A percentile compares a stretch with the other conserved stretches of the same genome.
These are phyloP conservation scores for Globisporangium irregulare DNA, from an alignment of 352 stramenopile species.

Conservation along the genomic window DNA sequence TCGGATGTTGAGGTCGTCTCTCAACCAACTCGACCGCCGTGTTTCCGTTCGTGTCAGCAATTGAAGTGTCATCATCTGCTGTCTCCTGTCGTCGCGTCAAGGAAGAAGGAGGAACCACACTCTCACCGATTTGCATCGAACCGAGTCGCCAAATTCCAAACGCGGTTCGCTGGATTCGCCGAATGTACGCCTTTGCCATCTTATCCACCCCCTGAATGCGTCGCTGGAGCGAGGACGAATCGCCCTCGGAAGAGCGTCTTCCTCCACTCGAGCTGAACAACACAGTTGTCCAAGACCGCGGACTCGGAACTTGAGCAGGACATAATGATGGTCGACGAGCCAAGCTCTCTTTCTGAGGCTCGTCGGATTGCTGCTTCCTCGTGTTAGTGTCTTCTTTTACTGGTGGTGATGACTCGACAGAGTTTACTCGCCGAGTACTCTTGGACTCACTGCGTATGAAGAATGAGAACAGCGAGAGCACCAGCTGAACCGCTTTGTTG, in stretches of 20 bases:
- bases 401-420: neutral
- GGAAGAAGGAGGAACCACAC: neutral
- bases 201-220: conserved; percentile 6
- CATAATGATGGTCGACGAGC: neutral
- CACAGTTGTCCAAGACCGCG: neutral
- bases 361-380: neutral
- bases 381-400: neutral
- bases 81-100: neutral
- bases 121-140: neutral
- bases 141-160: conserved; percentile 13
- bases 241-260: neutral
- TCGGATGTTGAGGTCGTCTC: conserved; percentile 9
- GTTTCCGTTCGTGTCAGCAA: neutral
- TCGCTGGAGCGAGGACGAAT: neutral
- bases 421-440: neutral
- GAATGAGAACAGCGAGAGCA: neutral
- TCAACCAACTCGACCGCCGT: too few species aligned
- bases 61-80: neutral
- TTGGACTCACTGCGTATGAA: conserved; percentile 11
- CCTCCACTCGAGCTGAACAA: neutral
- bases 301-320: neutral
- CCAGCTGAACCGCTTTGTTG: neutral
- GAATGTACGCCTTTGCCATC: neutral
- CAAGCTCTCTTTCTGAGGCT: neutral
- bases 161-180: conserved; percentile 5